Conservation (phyloP, 169 alveolate species). For the Eimeria zaria region DNA sequence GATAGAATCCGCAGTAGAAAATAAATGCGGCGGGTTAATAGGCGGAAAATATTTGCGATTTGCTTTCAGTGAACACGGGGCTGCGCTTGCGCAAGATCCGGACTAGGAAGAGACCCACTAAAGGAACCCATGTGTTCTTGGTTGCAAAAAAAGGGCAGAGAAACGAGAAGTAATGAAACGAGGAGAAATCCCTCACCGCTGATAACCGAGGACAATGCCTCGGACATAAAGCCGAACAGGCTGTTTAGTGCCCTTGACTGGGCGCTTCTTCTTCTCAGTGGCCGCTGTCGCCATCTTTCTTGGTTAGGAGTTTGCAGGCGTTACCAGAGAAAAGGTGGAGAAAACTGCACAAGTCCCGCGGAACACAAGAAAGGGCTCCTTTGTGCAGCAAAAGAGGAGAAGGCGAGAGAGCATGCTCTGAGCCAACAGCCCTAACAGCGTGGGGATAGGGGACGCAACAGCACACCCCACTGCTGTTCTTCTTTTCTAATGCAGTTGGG, state of each 20-base stretch:
- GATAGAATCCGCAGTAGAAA: neutral
- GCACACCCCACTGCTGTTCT: conserved; percentile 58
- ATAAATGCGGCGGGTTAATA: neutral
- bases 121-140: neutral
- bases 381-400: neutral
- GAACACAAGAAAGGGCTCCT: conserved; percentile 11
- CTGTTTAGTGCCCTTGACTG: conserved; percentile 88
- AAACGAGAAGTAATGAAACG: neutral
- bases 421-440: conserved; percentile 14
- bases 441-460: conserved; percentile 42
- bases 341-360: conserved; percentile 53
- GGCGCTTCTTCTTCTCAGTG: conserved; percentile 57
- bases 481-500: neutral
- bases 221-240: conserved; percentile 95
- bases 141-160: neutral
- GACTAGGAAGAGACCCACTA: neutral
- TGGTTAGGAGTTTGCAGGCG: neutral
- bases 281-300: conserved; percentile 59
- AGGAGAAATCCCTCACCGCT: conserved; percentile 89
- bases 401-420: conserved; percentile 44
- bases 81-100: neutral
- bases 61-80: neutral
- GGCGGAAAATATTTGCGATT: neutral
- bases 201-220: conserved; percentile 96
- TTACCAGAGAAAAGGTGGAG: neutral